These are phyloP conservation scores for Acanthamoeba lenticulata DNA, from an alignment of 208 protist species.

Conservation along the genomic window DNA sequence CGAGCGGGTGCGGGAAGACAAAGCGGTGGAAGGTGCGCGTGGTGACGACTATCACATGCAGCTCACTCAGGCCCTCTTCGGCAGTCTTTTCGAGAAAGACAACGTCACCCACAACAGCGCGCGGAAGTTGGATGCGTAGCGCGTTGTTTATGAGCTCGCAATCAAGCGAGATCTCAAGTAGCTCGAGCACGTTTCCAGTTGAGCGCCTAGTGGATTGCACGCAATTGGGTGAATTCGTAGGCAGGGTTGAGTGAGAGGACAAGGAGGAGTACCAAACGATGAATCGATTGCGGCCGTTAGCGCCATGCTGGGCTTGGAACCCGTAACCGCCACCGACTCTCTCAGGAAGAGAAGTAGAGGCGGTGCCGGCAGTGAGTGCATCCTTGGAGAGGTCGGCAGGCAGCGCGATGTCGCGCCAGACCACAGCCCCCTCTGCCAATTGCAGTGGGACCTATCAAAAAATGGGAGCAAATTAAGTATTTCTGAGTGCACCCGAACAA, in stretches of 20 bases:
- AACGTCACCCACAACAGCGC: slow-evolving; percentile 43
- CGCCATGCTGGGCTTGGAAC: not conserved
- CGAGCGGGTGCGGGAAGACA: slow-evolving; percentile 30
- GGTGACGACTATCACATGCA: slow-evolving; percentile 58
- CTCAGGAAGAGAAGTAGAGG: not conserved
- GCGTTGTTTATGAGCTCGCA: slow-evolving; percentile 54
- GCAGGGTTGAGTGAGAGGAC: not conserved
- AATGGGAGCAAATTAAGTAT: not conserved
- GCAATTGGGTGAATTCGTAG: not conserved
- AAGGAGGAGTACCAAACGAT: not conserved
- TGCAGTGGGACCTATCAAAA: slow-evolving; percentile 15
- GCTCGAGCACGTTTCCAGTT: slow-evolving; percentile 19
- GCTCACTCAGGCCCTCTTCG: not conserved
- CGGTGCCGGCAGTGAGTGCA: not conserved
- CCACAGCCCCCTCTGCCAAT: slow-evolving; percentile 21
- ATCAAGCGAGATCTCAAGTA: slow-evolving; percentile 61
- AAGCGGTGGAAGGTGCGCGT: slow-evolving; percentile 69
- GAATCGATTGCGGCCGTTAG: slow-evolving; percentile 41
- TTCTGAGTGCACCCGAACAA: too few relatives aligned
- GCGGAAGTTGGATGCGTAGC: slow-evolving; percentile 46
- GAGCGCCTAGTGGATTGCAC: not conserved
- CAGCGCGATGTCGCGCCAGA: not conserved
- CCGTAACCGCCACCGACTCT: not conserved
- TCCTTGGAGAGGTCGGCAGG: not conserved
- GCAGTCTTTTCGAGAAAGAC: slow-evolving; percentile 29